Evolutionary conservation across 148 eudicot genomes (phyloP).

Genomic region (Camellia lanceoleosa): DNA sequence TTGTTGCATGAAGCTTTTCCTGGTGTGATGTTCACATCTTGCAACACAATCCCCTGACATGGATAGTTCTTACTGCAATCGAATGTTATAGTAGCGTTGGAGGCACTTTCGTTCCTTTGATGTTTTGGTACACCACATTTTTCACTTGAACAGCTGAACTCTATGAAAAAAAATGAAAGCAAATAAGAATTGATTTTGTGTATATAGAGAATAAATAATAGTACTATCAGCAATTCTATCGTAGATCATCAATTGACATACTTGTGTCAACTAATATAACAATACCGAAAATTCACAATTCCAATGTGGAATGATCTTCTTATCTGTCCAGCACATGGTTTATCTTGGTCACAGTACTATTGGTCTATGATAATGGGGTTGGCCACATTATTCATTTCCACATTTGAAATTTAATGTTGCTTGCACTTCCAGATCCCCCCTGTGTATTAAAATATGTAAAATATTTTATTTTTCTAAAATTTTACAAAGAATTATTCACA

Average conservation of each 20-base stretch:
- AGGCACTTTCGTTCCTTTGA: slow-evolving; percentile 67
- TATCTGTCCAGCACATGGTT: slow-evolving; percentile 61
- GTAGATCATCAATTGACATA: no score
- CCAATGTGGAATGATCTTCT: not conserved
- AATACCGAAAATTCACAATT: no score
- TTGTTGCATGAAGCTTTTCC: slow-evolving; percentile 54
- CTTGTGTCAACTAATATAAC: no score
- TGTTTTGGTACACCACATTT: slow-evolving; percentile 55
- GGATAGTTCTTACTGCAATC: slow-evolving; percentile 56
- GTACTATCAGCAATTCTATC: no score
- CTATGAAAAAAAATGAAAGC: slow-evolving; percentile 20
- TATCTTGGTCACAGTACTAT: slow-evolving; percentile 55
- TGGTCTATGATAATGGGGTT: slow-evolving; percentile 83
- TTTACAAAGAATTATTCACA: no score
- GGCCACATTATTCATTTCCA: slow-evolving; percentile 45
- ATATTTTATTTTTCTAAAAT: no score
- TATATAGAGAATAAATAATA: no score
- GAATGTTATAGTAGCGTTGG: slow-evolving; percentile 41
- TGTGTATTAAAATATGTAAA: slow-evolving; percentile 7
- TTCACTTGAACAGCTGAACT: slow-evolving; percentile 53
- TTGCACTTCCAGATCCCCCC: slow-evolving; percentile 82
- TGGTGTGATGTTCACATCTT: slow-evolving; percentile 29
- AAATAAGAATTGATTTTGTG: no score
- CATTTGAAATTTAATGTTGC: slow-evolving; percentile 54
- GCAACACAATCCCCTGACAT: slow-evolving; percentile 49